These are phyloP conservation scores for Dactylellina haptotyla DNA, from an alignment of 2,329 filamentous ascomycete species.

Conservation along the genomic window DNA sequence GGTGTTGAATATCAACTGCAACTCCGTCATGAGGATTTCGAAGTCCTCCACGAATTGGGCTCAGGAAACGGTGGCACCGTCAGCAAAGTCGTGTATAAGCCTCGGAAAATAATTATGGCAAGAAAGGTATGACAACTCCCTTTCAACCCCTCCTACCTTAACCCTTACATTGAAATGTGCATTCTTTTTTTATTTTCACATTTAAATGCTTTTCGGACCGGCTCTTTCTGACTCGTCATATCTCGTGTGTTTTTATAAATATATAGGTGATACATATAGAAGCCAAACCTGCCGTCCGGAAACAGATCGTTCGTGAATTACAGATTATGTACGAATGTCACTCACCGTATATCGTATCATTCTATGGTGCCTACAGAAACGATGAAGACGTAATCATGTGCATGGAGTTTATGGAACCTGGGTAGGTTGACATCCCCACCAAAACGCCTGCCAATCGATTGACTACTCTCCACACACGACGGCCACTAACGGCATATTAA, in stretches of 20 bases:
- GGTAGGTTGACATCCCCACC: conserved; percentile 79
- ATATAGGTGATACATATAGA: conserved; percentile 93
- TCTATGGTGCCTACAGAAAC: conserved; percentile 97
- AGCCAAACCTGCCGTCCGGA: conserved; percentile 95
- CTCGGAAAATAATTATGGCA: conserved; percentile 95
- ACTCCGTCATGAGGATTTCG: conserved; percentile 87
- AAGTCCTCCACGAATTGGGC: conserved; percentile 92
- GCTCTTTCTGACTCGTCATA: too few species aligned
- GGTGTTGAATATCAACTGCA: conserved; percentile 97
- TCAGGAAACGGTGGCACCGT: conserved; percentile 97
- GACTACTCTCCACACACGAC: too few species aligned
- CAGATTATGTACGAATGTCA: conserved; percentile 99
- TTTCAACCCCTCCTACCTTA: conserved; percentile 50
- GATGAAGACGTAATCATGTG: conserved; percentile 99
- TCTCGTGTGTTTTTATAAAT: too few species aligned
- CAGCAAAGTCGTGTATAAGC: conserved; percentile 95
- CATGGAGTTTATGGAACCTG: conserved; percentile 99
- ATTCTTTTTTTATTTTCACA: too few species aligned
- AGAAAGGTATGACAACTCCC: conserved; percentile 75
- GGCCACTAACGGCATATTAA: neutral
- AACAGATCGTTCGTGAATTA: conserved; percentile 94
- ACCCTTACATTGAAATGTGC: neutral
- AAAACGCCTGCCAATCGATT: too few species aligned
- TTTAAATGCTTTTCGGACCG: too few species aligned
- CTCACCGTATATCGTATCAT: conserved; percentile 95